Base-by-base conservation (phyloP, 2,329 filamentous ascomycete species). In the Stylonectria norvegica region DNA sequence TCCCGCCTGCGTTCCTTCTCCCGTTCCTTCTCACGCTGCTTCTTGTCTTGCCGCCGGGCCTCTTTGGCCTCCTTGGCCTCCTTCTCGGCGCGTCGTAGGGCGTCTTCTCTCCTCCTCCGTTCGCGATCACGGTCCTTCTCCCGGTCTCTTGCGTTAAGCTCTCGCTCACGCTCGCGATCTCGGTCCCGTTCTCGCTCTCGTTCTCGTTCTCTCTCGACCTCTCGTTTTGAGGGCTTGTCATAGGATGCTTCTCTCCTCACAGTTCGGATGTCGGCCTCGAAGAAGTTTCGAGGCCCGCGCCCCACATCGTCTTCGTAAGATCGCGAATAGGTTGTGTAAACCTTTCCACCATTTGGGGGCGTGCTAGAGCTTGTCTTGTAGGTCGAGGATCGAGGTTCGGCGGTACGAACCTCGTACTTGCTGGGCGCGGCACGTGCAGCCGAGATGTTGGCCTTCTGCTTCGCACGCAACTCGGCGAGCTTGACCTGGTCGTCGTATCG, bases 401-500 rank as follows among this genome's bases (percentile, higher is more conserved):
- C 69, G 3, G 72, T 74, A 46, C 69, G 68, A 30, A 80, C 64
- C 33, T 79, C 70, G 56, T 70, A 59, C 52, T 72, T 56, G 57
- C 52, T 48, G 22, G 53, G 57, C 18, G 59, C 40, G 10, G 72
- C 60, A 30, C 70, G 68, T n/a, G 71, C 61, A 5, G 66, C 66
- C 1, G 73, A 68, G 4, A 65, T 61, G 42, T 69, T 69, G 45
- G 66, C 55, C 55, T 71, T 67, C 52, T 77, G 66, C 63, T 78
- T 79, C n/a, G n/a, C n/a, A 59, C 76, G 76, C 56, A 88, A 67
- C 60, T 83, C 79, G 36, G 78, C 79, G 47, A 90, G 64, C 55
- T 75, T 80, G 47, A 85, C 72, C 59, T 83, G 77, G 37, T 89
- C 81, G 65, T 97, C 89, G 64, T 96, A 95, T 52, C 82, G 81